These are phyloP conservation scores for Phytopythium delawarense DNA, from an alignment of 352 stramenopile species.

Conservation along the genomic window DNA sequence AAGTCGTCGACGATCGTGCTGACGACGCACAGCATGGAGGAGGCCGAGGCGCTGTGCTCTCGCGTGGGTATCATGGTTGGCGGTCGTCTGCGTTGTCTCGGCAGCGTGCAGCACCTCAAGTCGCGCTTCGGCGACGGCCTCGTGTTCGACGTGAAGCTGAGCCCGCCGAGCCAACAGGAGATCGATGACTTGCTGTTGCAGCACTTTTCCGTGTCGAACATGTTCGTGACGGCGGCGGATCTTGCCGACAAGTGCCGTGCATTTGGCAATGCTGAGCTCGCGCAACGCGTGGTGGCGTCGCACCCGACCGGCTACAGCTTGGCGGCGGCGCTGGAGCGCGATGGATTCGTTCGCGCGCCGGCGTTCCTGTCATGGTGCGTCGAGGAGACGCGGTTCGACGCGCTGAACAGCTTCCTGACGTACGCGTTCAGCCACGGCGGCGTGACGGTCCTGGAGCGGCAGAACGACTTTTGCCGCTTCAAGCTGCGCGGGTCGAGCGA, in stretches of 20 bases:
- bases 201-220: constrained; percentile 18
- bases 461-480: constrained; percentile 31
- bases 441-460: constrained; percentile 41
- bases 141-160: constrained; percentile 70
- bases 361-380: constrained; percentile 58
- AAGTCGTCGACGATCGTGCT: constrained; percentile 77
- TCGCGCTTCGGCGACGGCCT: constrained; percentile 91
- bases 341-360: constrained; percentile 27
- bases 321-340: constrained; percentile 32
- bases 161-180: constrained; percentile 16
- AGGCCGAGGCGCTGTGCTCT: constrained; percentile 88
- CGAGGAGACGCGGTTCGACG: constrained; percentile 40
- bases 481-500: background rate
- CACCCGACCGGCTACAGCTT: constrained; percentile 62
- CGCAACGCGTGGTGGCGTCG: constrained; percentile 22
- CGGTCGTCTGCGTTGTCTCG: constrained; percentile 51
- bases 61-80: constrained; percentile 91
- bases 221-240: constrained; percentile 14
- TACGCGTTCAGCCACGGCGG: constrained; percentile 17
- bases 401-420: constrained; percentile 20
- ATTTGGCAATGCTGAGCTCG: constrained; percentile 37
- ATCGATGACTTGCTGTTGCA: constrained; percentile 17
- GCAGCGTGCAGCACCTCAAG: constrained; percentile 91
- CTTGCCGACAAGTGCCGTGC: constrained; percentile 30
- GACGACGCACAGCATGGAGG: constrained; percentile 93